Conservation (phyloP, 164 flowering plant genomes). For the Saururus chinensis region DNA sequence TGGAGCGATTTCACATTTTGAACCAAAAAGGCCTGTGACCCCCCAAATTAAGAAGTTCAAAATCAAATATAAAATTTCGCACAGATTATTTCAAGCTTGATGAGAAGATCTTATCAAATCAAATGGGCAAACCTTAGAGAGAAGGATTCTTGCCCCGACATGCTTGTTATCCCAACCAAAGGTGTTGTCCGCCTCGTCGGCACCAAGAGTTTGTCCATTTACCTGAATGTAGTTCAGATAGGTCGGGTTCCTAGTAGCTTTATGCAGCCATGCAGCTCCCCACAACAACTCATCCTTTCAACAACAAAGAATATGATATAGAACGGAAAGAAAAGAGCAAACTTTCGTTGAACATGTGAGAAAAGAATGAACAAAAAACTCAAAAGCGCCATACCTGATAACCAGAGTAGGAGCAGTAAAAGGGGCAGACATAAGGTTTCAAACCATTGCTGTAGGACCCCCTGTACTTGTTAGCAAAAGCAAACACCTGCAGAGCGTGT, state of each 20-base stretch:
- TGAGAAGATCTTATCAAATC: background rate
- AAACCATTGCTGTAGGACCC: constrained; percentile 73
- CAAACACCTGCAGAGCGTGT: constrained; percentile 39
- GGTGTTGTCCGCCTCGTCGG: constrained; percentile 59
- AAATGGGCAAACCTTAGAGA: constrained; percentile 45
- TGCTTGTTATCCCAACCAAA: constrained; percentile 99
- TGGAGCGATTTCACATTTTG: constrained; percentile 60
- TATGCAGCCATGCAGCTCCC: constrained; percentile 96
- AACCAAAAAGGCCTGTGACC: constrained; percentile 71
- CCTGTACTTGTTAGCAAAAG: constrained; percentile 80
- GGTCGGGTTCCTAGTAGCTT: constrained; percentile 59
- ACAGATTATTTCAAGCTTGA: too few species aligned
- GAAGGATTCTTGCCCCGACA: constrained; percentile 82
- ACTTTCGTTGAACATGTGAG: background rate
- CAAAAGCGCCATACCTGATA: constrained; percentile 41
- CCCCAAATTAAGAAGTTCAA: too few species aligned
- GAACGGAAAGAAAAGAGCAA: background rate
- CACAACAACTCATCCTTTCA: constrained; percentile 83
- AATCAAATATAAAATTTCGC: too few species aligned
- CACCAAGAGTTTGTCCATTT: constrained; percentile 78
- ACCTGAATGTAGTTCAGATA: constrained; percentile 67
- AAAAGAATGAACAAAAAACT: background rate
- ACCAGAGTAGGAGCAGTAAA: constrained; percentile 81
- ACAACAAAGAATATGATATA: background rate
- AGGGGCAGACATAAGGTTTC: constrained; percentile 62